Base-by-base conservation (phyloP, 352 stramenopile genomes). In the Saprolegnia diclina region DNA sequence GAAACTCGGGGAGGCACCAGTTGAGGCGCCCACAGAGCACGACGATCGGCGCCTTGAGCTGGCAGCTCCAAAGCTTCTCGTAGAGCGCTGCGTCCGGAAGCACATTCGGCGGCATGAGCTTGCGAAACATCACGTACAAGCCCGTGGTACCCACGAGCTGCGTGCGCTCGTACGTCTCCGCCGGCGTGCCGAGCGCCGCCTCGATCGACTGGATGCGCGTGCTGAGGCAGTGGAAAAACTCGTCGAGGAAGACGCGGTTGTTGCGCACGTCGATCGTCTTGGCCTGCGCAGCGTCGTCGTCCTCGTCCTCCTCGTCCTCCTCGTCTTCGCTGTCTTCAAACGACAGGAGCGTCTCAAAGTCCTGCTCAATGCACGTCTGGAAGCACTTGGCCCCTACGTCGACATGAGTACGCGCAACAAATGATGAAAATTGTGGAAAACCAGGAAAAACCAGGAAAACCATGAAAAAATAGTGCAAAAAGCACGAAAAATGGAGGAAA, bases 31-130 rank as follows among this genome's bases (percentile, higher is more conserved):
- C 84, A 55, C 83, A 92, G 65, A 93, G 81, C 10, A 88, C 91
- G 32, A 96, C 80, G 16, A 89, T 82, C 50, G 90, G 91, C 24
- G 88, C 79, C 50, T 91, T 91, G 16, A 84, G 71, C 62, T 96
- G 88, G 18, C 83, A 81, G 45, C 91, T 87, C 90, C 92, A 98
- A n/a, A 98, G 64, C 4, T 79, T 78, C 59, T 93, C 95, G 79
- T 97, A 96, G 7, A 98, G 73, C 14, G 83, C 89, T 16, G 82
- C 81, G 71, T 98, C 94, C 0, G 89, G 89, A 5, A 89, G 72
- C 4, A 90, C 76, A 68, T 92, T 95, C 11, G 88, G 78, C 19
- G 89, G 84, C 38, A 94, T 73, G n/a, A 98, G 54, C 55, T 82
- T 73, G 16, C 84, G 82, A 81, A 96, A 78, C 21, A 98, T 77